Base-by-base conservation (phyloP, 1,139 yeast genomes). In the Protomyces inundatus region DNA sequence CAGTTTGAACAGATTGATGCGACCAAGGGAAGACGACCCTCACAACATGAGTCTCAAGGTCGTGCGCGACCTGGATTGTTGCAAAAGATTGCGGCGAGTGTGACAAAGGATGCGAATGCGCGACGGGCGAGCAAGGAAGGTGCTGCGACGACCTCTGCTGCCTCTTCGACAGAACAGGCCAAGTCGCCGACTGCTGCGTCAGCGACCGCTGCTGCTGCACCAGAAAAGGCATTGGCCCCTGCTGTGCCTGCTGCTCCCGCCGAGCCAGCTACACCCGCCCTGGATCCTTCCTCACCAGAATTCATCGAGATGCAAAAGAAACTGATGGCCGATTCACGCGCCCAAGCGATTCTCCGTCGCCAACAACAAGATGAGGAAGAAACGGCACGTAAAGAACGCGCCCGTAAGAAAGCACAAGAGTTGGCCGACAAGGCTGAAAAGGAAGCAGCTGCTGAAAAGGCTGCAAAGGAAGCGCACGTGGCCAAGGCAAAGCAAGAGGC, bases 1-100 rank as follows among this genome's bases (percentile, higher is more conserved):
- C 56, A 61, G 10, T 61, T 64, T 36, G 66, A 64, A 42, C 55
- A 60, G 32, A 61, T 64, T 12, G 66, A 64, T 37, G 51, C 57
- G 3, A n/a, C 61, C 9, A 36, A 10, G 35, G 48, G 35, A 34
- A 54, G 63, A 7, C 55, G 62, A 3, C 52, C 42, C 2, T 46
- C 55, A 32, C 62, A 58, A 16, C 46, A 39, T 36, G 62, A 58
- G 23, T 2, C 6, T 34, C 12, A 53, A 45, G 35, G 36, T 30
- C 35, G 32, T 34, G 30, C 46, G 37, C 51, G 34, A 10, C 58
- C 23, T 9, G 45, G 51, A 30, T 33, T 42, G 58, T 33, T n/a
- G 39, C 39, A 32, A 42, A 54, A 42, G 33, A 40, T 46, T 14
- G 46, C 37, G 30, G 30, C 37, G 40, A 42, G 39, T 10, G 40